Conservation (phyloP, 306 rosid species). For the Vigna reflexopilosa region DNA sequence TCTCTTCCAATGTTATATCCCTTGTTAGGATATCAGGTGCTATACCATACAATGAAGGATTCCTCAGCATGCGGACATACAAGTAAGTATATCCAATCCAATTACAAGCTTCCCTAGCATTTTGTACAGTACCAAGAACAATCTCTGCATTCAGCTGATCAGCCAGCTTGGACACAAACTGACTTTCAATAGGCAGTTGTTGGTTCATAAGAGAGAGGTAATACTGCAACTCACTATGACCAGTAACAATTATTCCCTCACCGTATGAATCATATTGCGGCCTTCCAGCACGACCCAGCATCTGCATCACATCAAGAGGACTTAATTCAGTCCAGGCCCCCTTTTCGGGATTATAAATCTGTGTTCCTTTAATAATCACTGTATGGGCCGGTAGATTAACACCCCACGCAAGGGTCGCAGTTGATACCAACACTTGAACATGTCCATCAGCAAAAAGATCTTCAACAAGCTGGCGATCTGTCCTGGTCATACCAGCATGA, state of each 20-base stretch:
- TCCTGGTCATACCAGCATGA: conserved; percentile 94
- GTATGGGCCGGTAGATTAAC: conserved; percentile 95
- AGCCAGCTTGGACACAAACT: conserved; percentile 90
- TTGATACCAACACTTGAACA: conserved; percentile 93
- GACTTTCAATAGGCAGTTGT: conserved; percentile 94
- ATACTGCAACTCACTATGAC: conserved; percentile 89
- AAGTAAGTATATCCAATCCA: conserved; percentile 93
- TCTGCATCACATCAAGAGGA: conserved; percentile 97
- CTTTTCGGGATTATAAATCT: conserved; percentile 90
- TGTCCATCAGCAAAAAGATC: conserved; percentile 96
- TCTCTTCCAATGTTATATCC: conserved; percentile 78
- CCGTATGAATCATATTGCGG: conserved; percentile 90
- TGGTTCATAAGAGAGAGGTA: conserved; percentile 96
- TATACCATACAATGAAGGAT: conserved; percentile 85
- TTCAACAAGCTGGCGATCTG: conserved; percentile 95
- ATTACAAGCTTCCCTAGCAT: conserved; percentile 81
- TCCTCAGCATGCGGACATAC: conserved; percentile 79
- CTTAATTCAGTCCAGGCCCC: conserved; percentile 98
- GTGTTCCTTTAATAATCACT: conserved; percentile 95
- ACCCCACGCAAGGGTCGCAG: conserved; percentile 99
- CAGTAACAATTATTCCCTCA: conserved; percentile 92
- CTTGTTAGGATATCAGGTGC: conserved; percentile 74
- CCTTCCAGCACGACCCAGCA: conserved; percentile 99
- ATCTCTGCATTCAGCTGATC: conserved; percentile 94
- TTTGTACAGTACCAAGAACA: conserved; percentile 92